Percentiles rank a stretch among this genome's conserved stretches.
Conservation (phyloP, 176 grass and related monocot species). For the Carex pumila region DNA sequence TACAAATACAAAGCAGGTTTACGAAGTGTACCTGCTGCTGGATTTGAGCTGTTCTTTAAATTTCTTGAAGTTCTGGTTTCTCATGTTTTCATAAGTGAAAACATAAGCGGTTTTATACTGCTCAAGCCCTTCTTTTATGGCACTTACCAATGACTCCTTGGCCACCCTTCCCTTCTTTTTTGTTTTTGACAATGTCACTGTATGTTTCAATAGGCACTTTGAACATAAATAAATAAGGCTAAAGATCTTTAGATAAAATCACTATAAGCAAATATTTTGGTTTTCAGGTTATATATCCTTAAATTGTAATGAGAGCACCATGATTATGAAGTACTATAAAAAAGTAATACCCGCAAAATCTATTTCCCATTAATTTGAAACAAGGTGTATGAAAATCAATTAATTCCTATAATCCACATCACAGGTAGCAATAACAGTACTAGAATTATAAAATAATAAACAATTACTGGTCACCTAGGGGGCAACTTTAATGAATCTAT, state of each 20-base stretch:
- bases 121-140: slow-evolving; percentile 59
- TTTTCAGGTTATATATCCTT: not conserved
- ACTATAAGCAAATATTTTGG: not conserved
- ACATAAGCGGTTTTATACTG: slow-evolving; percentile 48
- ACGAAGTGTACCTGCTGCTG: slow-evolving; percentile 42
- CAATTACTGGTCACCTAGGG: not conserved
- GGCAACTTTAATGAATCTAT: not conserved
- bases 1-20: not conserved
- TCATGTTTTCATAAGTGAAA: slow-evolving; percentile 90
- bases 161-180: slow-evolving; percentile 67
- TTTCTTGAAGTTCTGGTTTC: slow-evolving; percentile 84
- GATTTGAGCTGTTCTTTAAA: slow-evolving; percentile 76
- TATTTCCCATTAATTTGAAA: not conserved
- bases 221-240: not conserved
- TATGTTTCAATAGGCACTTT: not conserved
- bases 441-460: not conserved
- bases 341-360: not conserved
- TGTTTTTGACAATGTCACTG: slow-evolving; percentile 79
- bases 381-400: not conserved
- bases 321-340: not conserved
- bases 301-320: not conserved
- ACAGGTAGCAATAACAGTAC: not conserved
- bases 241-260: too few species aligned
- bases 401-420: not conserved
- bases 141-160: slow-evolving; percentile 62